A percentile compares a stretch with the other conserved stretches of the same genome.
phyloP scores from a whole-genome alignment of 2,329 filamentous ascomycete species.

The Exophiala phaeomuriformis region DNA sequence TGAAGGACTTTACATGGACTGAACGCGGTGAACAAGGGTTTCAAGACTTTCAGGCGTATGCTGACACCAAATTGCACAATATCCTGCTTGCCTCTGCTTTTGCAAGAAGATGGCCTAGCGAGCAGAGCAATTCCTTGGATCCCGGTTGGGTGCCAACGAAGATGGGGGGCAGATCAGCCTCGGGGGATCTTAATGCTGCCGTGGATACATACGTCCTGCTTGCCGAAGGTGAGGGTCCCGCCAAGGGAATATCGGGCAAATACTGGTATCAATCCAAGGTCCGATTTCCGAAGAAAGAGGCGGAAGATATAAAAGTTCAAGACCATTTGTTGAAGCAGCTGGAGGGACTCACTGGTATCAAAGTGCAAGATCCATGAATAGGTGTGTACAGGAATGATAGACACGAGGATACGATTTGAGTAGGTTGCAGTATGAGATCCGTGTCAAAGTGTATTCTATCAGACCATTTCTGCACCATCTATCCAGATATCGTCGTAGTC shows the following conservation, averaged over 20 bases:
- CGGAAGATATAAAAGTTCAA: slow-evolving; percentile 38
- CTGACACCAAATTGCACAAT: slow-evolving; percentile 51
- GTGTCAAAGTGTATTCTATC: background rate
- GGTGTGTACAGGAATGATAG: too few species aligned
- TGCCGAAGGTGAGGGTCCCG: slow-evolving; percentile 37
- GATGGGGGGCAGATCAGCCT: slow-evolving; percentile 46
- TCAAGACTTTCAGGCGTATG: slow-evolving; percentile 41
- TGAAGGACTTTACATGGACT: slow-evolving; percentile 33
- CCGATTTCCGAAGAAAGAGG: slow-evolving; percentile 28
- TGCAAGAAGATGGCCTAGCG: slow-evolving; percentile 41
- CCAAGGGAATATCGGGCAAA: slow-evolving; percentile 32
- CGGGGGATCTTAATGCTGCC: slow-evolving; percentile 43
- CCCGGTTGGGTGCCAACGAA: slow-evolving; percentile 49
- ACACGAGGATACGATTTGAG: too few species aligned
- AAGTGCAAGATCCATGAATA: slow-evolving; percentile 3
- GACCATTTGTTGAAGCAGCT: slow-evolving; percentile 39
- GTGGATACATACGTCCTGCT: slow-evolving; percentile 45
- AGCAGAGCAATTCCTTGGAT: slow-evolving; percentile 44
- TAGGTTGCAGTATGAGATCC: too few species aligned
- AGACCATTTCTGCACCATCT: background rate
- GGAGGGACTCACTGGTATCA: slow-evolving; percentile 27
- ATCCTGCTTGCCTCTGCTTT: slow-evolving; percentile 51
- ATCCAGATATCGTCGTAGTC: background rate
- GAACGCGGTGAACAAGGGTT: slow-evolving; percentile 26
- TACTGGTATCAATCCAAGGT: slow-evolving; percentile 37